phyloP scores from a whole-genome alignment of 495 filamentous ascomycete genomes.

The Astrothelium subdiscretum region DNA sequence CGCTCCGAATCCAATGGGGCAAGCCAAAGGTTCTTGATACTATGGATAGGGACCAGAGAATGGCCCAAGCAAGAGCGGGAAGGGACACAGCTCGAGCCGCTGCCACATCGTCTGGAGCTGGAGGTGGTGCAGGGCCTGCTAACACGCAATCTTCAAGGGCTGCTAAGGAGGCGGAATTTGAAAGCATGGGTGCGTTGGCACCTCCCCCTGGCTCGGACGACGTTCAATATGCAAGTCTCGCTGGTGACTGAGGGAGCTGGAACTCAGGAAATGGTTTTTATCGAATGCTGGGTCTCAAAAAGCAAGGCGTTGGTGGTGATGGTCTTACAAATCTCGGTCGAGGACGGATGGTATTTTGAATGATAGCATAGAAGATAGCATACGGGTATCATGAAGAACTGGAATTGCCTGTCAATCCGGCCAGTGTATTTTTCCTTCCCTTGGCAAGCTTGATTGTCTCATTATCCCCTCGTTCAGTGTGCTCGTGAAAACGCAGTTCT shows the following conservation, averaged over 20 bases:
- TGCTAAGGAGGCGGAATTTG: slow-evolving; percentile 19
- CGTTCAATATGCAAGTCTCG: slow-evolving; percentile 73
- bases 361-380: not conserved
- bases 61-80: slow-evolving; percentile 61
- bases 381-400: not conserved
- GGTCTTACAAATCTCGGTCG: not conserved
- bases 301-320: not conserved
- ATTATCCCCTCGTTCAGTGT: slow-evolving; percentile 88
- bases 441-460: slow-evolving; percentile 46
- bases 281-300: not conserved
- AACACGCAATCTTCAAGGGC: slow-evolving; percentile 19
- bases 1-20: slow-evolving; percentile 81
- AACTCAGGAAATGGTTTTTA: not conserved
- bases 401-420: not conserved
- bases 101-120: slow-evolving; percentile 23
- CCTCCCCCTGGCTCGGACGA: slow-evolving; percentile 75
- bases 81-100: slow-evolving; percentile 46
- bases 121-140: slow-evolving; percentile 17
- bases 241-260: slow-evolving; percentile 51
- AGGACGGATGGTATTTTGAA: not conserved
- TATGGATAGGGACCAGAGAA: slow-evolving; percentile 71
- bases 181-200: slow-evolving; percentile 42
- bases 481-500: slow-evolving; percentile 80
- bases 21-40: slow-evolving; percentile 81
- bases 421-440: slow-evolving; percentile 17